Base-by-base conservation (phyloP, 2,329 filamentous ascomycete species). In the Fusarium papillatum region DNA sequence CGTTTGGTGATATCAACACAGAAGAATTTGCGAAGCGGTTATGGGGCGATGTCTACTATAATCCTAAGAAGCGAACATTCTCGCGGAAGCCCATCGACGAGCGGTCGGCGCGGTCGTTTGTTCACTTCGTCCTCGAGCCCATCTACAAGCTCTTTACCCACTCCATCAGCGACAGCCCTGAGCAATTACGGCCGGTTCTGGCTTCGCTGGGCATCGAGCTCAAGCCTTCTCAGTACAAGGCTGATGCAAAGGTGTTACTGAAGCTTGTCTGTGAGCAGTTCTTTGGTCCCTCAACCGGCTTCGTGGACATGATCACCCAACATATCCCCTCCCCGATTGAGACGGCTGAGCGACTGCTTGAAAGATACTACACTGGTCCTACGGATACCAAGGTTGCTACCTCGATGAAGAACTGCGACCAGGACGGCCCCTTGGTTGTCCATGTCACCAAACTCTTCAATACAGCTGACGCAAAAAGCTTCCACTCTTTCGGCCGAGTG, bases 121-220 rank as follows among this genome's bases (percentile, higher is more conserved):
- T 98, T 68, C 93, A 98, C 84, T 99, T 98, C 83, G 90, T 99
- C 34, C 88, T 99, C 60, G 97, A 99, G 82, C 97, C 97, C 22
- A 95, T 99, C 78, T 99, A 99, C 90, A 99, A 99, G 85, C 89
- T 99, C 50, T 98, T 96, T 83, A 96, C 95, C 19, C 95, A 98
- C 83, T 97, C 96, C 6, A 95, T 99, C 80, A 97, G 95, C 81
- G 94, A 97, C 82, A 96, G 93, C 80, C 94, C 96, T 0, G 93
- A 95, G 66, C 94, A 98, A 78, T 87, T 99, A 71, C 95, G 94
- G 81, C 89, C 90, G 59, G 97, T 95, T 0, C 86, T 99, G 69
- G 92, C 90, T 22, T 92, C 91, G 24, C 88, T 99, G 13, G 95
- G 95, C 16, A 98, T 99, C 79, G 85, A 88, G 24, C 86, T 99